Conservation (phyloP, 306 rosid genomes). For the Corylus avellana region DNA sequence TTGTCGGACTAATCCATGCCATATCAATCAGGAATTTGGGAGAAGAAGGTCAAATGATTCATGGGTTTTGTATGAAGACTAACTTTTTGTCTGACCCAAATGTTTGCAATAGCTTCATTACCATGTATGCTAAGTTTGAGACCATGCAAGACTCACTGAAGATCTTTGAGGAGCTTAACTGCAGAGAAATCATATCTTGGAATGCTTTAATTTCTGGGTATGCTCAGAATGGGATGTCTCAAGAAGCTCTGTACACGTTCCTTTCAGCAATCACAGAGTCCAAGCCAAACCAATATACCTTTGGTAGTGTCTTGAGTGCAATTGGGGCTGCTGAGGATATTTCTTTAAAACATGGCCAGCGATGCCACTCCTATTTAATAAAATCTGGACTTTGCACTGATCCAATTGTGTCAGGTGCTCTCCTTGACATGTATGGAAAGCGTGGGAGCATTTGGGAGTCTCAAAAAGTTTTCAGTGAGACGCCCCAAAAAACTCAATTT, state of each 20-base stretch:
- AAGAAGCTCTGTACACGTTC: conserved; percentile 65
- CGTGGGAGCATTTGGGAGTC: conserved; percentile 72
- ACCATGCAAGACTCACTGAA: conserved; percentile 61
- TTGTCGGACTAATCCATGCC: conserved; percentile 70
- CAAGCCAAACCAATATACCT: conserved; percentile 75
- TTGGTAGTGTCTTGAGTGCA: conserved; percentile 84
- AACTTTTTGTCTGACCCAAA: conserved; percentile 46
- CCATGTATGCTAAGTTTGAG: conserved; percentile 83
- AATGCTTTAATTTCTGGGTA: conserved; percentile 85
- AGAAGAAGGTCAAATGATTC: conserved; percentile 60
- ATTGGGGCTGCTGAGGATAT: conserved; percentile 69
- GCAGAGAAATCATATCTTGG: conserved; percentile 71
- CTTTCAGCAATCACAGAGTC: conserved; percentile 51
- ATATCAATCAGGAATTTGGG: conserved; percentile 52
- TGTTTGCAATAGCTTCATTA: conserved; percentile 73
- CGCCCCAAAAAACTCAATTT: conserved; percentile 50
- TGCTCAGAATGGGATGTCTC: conserved; percentile 66
- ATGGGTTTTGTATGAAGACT: conserved; percentile 63
- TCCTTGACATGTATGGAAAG: conserved; percentile 87
- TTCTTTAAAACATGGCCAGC: conserved; percentile 70
- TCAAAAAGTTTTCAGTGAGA: conserved; percentile 59
- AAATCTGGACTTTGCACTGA: conserved; percentile 62
- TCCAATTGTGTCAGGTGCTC: conserved; percentile 64
- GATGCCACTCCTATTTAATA: conserved; percentile 65
- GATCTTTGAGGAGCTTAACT: conserved; percentile 70